These are phyloP conservation scores for Stellera chamaejasme DNA, from an alignment of 345 rosid genomes.

Conservation along the genomic window DNA sequence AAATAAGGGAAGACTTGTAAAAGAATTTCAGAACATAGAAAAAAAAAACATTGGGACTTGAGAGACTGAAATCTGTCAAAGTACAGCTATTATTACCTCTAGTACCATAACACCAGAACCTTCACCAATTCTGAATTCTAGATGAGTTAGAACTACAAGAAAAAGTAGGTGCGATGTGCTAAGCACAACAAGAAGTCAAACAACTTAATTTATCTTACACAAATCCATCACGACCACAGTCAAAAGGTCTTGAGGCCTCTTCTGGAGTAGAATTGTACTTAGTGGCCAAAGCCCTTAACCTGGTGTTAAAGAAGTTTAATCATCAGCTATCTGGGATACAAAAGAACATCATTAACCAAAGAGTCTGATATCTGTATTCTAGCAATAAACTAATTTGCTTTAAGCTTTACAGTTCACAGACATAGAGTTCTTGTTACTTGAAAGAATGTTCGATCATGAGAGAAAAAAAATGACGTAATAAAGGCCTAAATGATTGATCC, in stretches of 20 bases:
- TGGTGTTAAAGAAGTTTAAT: conserved; percentile 21
- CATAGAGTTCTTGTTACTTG: too few relatives aligned
- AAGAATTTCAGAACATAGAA: not conserved
- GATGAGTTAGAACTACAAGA: conserved; percentile 14
- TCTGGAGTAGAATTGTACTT: conserved; percentile 64
- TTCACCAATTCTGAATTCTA: conserved; percentile 79
- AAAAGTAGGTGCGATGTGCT: not conserved
- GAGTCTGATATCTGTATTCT: too few relatives aligned
- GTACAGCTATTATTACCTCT: conserved; percentile 50
- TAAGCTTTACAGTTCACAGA: too few relatives aligned
- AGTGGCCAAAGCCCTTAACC: conserved; percentile 84
- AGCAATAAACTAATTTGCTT: too few relatives aligned
- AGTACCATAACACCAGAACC: conserved; percentile 80
- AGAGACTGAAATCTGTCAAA: conserved; percentile 1
- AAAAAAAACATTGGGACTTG: not conserved
- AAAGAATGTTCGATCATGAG: too few relatives aligned
- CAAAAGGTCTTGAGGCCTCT: conserved; percentile 97
- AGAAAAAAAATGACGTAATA: too few relatives aligned
- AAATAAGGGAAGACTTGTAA: not conserved
- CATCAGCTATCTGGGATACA: conserved; percentile 5
- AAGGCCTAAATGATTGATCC: too few relatives aligned
- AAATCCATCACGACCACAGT: conserved; percentile 88
- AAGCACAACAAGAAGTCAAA: conserved; percentile 9
- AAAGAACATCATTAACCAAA: too few relatives aligned
- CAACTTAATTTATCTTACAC: conserved; percentile 51